Conservation (phyloP, 2,329 filamentous ascomycete genomes). For the Fusarium brevicatenulatum region DNA sequence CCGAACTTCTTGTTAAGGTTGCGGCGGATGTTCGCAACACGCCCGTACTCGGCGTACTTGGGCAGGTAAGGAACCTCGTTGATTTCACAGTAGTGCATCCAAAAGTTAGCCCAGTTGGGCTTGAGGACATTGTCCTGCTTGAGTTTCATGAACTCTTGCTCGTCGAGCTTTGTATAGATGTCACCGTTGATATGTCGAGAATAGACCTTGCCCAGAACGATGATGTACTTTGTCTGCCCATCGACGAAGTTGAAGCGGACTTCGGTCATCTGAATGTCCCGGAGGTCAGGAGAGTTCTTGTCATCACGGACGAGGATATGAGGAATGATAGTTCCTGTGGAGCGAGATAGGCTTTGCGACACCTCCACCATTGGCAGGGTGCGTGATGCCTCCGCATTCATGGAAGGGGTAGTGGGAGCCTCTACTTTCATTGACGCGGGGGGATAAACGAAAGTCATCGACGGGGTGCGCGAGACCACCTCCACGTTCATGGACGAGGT, state of each 20-base stretch:
- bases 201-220: not conserved
- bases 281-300: not conserved
- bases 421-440: not conserved
- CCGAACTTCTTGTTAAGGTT: not conserved
- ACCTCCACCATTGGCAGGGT: not conserved
- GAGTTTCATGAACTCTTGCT: not conserved
- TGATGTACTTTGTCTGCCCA: not conserved
- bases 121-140: not conserved
- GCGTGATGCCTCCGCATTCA: not conserved
- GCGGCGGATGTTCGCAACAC: not conserved
- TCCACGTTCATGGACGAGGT: not conserved
- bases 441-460: rapidly evolving
- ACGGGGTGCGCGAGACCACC: not conserved
- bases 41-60: not conserved
- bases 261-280: not conserved
- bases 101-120: not conserved
- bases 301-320: not conserved
- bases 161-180: not conserved
- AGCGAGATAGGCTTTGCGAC: not conserved
- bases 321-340: not conserved
- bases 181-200: not conserved
- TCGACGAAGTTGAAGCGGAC: not conserved
- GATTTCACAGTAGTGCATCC: not conserved
- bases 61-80: not conserved
- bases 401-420: rapidly evolving